phyloP scores from a whole-genome alignment of 768 basidiomycete genomes.

The Amanita muscaria region DNA sequence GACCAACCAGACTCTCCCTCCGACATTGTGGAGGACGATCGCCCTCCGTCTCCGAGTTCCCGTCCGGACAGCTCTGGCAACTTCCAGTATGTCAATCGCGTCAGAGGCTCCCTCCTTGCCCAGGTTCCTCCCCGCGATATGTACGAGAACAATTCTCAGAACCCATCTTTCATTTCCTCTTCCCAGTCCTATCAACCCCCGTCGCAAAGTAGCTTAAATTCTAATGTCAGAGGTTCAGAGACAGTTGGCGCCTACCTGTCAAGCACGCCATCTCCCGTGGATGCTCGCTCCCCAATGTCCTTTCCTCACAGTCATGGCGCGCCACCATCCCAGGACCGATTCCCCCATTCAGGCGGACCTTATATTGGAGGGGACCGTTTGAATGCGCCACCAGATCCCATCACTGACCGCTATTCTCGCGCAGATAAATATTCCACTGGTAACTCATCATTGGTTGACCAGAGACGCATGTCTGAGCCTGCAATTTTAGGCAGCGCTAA shows the following conservation, averaged over 20 bases:
- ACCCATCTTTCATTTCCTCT: slow-evolving; percentile 14
- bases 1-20: slow-evolving; percentile 20
- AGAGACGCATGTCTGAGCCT: slow-evolving; percentile 65
- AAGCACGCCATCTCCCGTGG: slow-evolving; percentile 38
- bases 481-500: slow-evolving; percentile 33
- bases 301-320: slow-evolving; percentile 33
- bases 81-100: slow-evolving; percentile 24
- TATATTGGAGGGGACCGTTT: slow-evolving; percentile 34
- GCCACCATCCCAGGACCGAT: slow-evolving; percentile 36
- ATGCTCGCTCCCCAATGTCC: slow-evolving; percentile 27
- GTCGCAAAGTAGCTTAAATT: slow-evolving; percentile 16
- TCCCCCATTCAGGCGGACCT: slow-evolving; percentile 31
- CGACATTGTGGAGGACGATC: slow-evolving; percentile 29
- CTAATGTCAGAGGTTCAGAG: slow-evolving; percentile 23
- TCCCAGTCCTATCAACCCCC: slow-evolving; percentile 19
- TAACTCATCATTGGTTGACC: slow-evolving; percentile 37
- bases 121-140: slow-evolving; percentile 24
- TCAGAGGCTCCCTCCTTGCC: slow-evolving; percentile 22
- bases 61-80: slow-evolving; percentile 20
- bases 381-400: slow-evolving; percentile 25
- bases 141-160: slow-evolving; percentile 19
- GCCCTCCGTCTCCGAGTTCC: slow-evolving; percentile 22
- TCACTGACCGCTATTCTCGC: slow-evolving; percentile 33
- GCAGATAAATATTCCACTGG: slow-evolving; percentile 27
- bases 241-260: slow-evolving; percentile 22